Base-by-base conservation (phyloP, 345 rosid species). In the Rhizophora mangle region DNA sequence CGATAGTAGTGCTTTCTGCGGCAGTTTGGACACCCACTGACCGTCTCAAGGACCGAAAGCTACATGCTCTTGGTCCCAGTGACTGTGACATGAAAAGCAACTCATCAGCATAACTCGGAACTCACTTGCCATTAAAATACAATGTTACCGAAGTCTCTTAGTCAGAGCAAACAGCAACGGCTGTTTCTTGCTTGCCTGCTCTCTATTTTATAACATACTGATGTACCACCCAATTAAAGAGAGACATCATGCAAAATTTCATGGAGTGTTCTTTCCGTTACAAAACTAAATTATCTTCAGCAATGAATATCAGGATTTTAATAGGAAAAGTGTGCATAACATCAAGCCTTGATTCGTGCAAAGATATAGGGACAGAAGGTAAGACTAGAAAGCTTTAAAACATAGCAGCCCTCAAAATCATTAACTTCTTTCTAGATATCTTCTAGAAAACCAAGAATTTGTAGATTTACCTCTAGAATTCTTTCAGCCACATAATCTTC, bases 1-100 rank as follows among this genome's bases (percentile, higher is more conserved):
- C 96, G 61, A 90, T 90, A 4, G 87, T 77, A 5, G 96, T 88
- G 69, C 85, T 80, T 54, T 80, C 82, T 9, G 62, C 18, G 1
- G 82, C 85, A 27, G 87, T 64, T 76, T 89, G 90, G 53, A 89
- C 76, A 29, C 88, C 93, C 5, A 88, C 91, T 21, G 93, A 85
- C 72, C 85, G 80, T 70, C 85, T 83, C 81, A 82, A 54, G 68
- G 96, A 83, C 75, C 85, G 83, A 69, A 87, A 87, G 76, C 93
- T 86, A 58, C 69, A 75, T 19, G 80, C 78, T 39, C 87, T 77
- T 37, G 86, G 87, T 66, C 93, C 86, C 72, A 89, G 57, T 9
- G 92, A 84, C 96, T 89, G 90, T 47, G 58, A 72, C 68, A 77
- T 36, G 49, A 6, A 65, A 64, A 60, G 31, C 22, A 26, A 67